Percentiles rank a stretch among this genome's conserved stretches.
These are phyloP conservation scores for Boletus edulis DNA, from an alignment of 768 basidiomycete genomes.

Conservation along the genomic window DNA sequence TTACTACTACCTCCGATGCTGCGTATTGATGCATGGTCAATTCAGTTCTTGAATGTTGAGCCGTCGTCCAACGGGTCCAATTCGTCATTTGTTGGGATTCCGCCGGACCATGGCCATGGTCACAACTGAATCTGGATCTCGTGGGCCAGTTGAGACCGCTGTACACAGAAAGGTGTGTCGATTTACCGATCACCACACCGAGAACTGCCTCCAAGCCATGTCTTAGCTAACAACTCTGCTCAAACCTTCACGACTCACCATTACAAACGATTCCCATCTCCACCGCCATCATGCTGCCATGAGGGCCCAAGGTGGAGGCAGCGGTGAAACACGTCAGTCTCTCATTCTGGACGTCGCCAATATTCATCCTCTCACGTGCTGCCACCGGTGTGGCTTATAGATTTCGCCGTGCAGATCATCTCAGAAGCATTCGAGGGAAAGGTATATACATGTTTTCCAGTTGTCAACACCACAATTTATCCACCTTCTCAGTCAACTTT, in stretches of 20 bases:
- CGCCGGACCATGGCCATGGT: constrained; percentile 29
- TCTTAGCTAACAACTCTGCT: constrained; percentile 60
- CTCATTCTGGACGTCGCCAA: constrained; percentile 13
- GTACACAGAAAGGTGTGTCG: constrained; percentile 55
- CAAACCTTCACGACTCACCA: constrained; percentile 58
- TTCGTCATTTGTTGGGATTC: constrained; percentile 17
- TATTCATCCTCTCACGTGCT: constrained; percentile 24
- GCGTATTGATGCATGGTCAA: constrained; percentile 20
- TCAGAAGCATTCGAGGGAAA: constrained; percentile 73
- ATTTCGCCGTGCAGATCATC: constrained; percentile 74
- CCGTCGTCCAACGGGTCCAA: constrained; percentile 18
- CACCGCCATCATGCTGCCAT: constrained; percentile 85
- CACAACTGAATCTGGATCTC: constrained; percentile 24
- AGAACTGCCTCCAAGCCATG: constrained; percentile 20
- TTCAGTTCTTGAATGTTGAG: constrained; percentile 26
- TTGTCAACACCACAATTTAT: constrained; percentile 10
- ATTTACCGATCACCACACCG: constrained; percentile 22
- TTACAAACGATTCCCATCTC: constrained; percentile 81
- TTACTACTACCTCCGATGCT: constrained; percentile 11
- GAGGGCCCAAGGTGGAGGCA: constrained; percentile 63
- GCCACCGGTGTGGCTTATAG: constrained; percentile 36
- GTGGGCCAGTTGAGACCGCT: constrained; percentile 55
- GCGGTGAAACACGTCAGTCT: constrained; percentile 79
- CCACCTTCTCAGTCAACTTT: constrained; percentile 54
- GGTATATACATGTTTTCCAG: constrained; percentile 39